Evolutionary conservation across 2,329 filamentous ascomycete species (phyloP).

Genomic region (Teratosphaeriaceae sp.): DNA sequence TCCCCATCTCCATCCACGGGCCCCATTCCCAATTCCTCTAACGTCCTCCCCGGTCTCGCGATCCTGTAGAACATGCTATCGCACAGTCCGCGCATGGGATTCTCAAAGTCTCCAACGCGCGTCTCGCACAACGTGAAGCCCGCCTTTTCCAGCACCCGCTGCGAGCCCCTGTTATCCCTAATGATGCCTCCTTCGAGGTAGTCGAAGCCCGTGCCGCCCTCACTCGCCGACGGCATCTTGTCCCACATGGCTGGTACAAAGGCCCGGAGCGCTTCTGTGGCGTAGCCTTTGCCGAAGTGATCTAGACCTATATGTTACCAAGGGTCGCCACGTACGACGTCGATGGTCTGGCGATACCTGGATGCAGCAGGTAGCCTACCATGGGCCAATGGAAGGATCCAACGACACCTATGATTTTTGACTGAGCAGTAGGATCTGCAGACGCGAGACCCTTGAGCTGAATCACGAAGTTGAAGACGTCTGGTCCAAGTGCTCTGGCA

Average conservation of each 20-base stretch:
- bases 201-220: slow-evolving; percentile 23
- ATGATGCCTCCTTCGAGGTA: slow-evolving; percentile 43
- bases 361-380: slow-evolving; percentile 39
- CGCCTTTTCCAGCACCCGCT: slow-evolving; percentile 49
- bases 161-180: slow-evolving; percentile 46
- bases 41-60: slow-evolving; percentile 19
- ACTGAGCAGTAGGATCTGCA: slow-evolving; percentile 14
- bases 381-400: slow-evolving; percentile 36
- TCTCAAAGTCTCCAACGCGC: slow-evolving; percentile 36
- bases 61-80: slow-evolving; percentile 33
- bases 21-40: slow-evolving; percentile 18
- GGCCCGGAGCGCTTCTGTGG: slow-evolving; percentile 38
- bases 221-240: slow-evolving; percentile 23
- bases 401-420: slow-evolving; percentile 42
- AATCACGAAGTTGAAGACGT: slow-evolving; percentile 53
- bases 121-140: slow-evolving; percentile 47
- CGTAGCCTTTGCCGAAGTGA: slow-evolving; percentile 21
- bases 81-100: slow-evolving; percentile 28
- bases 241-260: slow-evolving; percentile 37
- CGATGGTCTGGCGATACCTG: slow-evolving; percentile 24
- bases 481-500: slow-evolving; percentile 28
- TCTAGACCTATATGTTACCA: background rate
- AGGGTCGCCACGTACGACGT: too few species aligned
- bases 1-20: background rate
- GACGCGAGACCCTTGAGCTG: slow-evolving; percentile 35